A percentile compares a stretch with the other conserved stretches of the same genome.
Evolutionary conservation across 495 filamentous ascomycete genomes (phyloP).

Genomic region (Acidiella bohemica): DNA sequence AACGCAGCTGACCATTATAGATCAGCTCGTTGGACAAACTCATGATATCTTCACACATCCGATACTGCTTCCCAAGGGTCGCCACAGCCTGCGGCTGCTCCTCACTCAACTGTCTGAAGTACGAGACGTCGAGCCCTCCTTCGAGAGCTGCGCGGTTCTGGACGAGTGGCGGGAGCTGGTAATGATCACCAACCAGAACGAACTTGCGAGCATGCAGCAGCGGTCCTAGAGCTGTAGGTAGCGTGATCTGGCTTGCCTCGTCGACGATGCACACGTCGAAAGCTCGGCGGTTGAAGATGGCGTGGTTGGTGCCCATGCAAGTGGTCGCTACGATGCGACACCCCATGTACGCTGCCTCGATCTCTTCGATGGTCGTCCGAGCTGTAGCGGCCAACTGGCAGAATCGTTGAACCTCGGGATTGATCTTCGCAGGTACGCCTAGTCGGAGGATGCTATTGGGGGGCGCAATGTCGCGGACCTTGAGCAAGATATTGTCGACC

Average conservation of each 20-base stretch:
- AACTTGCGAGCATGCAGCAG: slow-evolving; percentile 90
- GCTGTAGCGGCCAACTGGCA: slow-evolving; percentile 58
- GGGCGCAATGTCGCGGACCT: slow-evolving; percentile 54
- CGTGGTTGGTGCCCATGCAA: slow-evolving; percentile 79
- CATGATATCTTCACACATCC: slow-evolving; percentile 97
- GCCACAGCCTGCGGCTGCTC: slow-evolving; percentile 73
- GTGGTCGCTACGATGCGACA: slow-evolving; percentile 87
- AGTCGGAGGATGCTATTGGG: slow-evolving; percentile 57
- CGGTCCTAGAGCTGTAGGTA: slow-evolving; percentile 84
- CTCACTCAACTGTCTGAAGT: slow-evolving; percentile 88
- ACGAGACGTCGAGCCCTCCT: slow-evolving; percentile 79
- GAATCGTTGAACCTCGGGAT: slow-evolving; percentile 74
- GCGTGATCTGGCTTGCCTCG: slow-evolving; percentile 92
- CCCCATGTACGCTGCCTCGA: slow-evolving; percentile 65
- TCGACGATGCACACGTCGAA: slow-evolving; percentile 99
- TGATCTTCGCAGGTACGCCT: slow-evolving; percentile 68
- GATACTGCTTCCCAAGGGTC: slow-evolving; percentile 88
- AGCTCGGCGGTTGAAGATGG: slow-evolving; percentile 70
- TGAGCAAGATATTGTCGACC: slow-evolving; percentile 93
- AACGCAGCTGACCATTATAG: slow-evolving; percentile 78
- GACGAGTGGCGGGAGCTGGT: slow-evolving; percentile 86
- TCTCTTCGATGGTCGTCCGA: slow-evolving; percentile 64
- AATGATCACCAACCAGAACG: slow-evolving; percentile 90
- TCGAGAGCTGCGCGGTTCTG: slow-evolving; percentile 76
- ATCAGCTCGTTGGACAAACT: slow-evolving; percentile 82